Percentiles rank a stretch among this genome's conserved stretches.
phyloP scores from a whole-genome alignment of 352 stramenopile genomes.

The Phytopythium ostracodes region DNA sequence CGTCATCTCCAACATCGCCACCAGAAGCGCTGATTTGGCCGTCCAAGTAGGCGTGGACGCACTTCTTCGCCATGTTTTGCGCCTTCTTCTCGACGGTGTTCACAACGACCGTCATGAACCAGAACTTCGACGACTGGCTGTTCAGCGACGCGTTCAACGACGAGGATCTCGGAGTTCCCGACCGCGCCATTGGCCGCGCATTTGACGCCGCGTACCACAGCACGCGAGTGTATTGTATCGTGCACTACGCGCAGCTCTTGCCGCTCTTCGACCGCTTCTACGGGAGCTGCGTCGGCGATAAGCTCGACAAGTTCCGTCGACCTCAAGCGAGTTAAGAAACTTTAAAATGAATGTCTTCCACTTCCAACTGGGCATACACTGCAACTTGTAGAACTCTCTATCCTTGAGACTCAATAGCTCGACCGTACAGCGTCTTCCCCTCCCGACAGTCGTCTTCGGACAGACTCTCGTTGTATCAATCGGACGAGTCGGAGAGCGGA shows the following conservation, averaged over 20 bases:
- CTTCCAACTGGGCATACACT: no score
- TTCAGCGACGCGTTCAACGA: constrained; percentile 3
- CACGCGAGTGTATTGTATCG: background rate
- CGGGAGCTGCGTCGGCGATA: background rate
- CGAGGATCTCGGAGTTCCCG: background rate
- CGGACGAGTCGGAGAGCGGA: background rate
- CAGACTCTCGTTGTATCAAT: no score
- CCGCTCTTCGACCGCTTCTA: constrained; percentile 2
- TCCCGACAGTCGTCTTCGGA: no score
- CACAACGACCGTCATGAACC: background rate
- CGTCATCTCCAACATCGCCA: no score
- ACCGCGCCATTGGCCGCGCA: background rate
- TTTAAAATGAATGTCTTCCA: no score
- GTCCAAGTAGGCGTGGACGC: no score
- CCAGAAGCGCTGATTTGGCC: no score
- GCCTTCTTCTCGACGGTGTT: background rate
- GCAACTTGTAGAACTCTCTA: no score
- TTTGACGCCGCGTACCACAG: background rate
- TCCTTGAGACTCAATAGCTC: no score
- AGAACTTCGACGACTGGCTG: background rate
- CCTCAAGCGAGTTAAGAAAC: background rate
- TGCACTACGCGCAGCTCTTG: background rate
- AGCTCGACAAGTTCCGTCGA: background rate
- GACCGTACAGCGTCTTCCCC: no score
- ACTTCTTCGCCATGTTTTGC: background rate